Conservation (phyloP, 352 stramenopile genomes). For the Pythium dissimile region DNA sequence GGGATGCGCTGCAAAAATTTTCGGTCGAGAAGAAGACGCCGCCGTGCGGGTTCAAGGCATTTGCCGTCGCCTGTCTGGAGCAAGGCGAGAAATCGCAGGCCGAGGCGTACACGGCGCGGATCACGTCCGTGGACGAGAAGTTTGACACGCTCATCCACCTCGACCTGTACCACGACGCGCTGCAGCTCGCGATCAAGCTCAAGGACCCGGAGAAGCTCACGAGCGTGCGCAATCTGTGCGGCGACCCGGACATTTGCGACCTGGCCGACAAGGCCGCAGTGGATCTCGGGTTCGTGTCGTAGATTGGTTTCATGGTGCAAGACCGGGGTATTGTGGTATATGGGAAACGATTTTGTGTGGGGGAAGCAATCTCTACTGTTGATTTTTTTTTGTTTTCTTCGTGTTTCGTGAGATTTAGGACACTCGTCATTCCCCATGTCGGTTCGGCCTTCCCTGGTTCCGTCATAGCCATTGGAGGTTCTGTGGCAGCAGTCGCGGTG, state of each 20-base stretch:
- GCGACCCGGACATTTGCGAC: slow-evolving; percentile 67
- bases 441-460: too few relatives aligned
- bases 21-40: slow-evolving; percentile 85
- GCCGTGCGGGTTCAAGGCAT: slow-evolving; percentile 82
- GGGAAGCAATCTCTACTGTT: too few relatives aligned
- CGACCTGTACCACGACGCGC: slow-evolving; percentile 77
- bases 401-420: too few relatives aligned
- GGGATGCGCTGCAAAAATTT: slow-evolving; percentile 86
- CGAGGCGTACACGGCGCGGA: slow-evolving; percentile 78
- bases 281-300: slow-evolving; percentile 71
- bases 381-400: too few relatives aligned
- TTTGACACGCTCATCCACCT: slow-evolving; percentile 86
- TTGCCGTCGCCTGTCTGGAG: slow-evolving; percentile 72
- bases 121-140: slow-evolving; percentile 81
- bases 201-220: slow-evolving; percentile 87
- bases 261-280: slow-evolving; percentile 79
- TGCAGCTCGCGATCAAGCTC: slow-evolving; percentile 80
- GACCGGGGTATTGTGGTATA: not conserved
- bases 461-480: too few relatives aligned
- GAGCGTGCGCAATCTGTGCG: slow-evolving; percentile 76
- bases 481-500: too few relatives aligned
- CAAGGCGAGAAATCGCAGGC: slow-evolving; percentile 78
- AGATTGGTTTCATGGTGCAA: not conserved
- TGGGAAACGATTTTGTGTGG: not conserved
- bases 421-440: too few relatives aligned